A percentile compares a stretch with the other conserved stretches of the same genome.
These are phyloP conservation scores for Yueomyces sinensis DNA, from an alignment of 805 yeast genomes.

Conservation along the genomic window DNA sequence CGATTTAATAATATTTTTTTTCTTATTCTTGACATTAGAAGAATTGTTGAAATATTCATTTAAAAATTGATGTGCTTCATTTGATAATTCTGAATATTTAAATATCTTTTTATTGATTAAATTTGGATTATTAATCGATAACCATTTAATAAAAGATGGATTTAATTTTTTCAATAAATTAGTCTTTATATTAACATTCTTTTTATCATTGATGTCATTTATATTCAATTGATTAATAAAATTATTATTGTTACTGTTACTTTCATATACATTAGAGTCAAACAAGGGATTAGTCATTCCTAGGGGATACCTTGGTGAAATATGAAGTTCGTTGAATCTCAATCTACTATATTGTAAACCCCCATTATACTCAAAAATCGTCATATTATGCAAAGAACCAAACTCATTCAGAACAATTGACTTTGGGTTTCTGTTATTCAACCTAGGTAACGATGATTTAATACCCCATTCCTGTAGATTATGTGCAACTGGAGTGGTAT, in stretches of 20 bases:
- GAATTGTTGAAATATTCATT: constrained; percentile 10
- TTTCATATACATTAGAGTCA: neutral
- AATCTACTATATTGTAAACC: constrained; percentile 41
- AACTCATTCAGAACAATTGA: constrained; percentile 51
- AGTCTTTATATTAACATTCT: neutral
- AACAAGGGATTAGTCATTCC: constrained; percentile 26
- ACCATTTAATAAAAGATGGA: constrained; percentile 38
- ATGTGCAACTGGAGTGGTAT: constrained; percentile 48
- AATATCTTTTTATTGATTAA: constrained; percentile 19
- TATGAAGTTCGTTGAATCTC: constrained; percentile 56
- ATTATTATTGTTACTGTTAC: neutral
- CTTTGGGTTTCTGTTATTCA: constrained; percentile 34
- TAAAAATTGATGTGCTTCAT: constrained; percentile 30
- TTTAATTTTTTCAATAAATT: neutral
- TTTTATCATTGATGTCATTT: constrained; percentile 1
- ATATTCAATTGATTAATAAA: constrained; percentile 4
- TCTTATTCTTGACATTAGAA: no score
- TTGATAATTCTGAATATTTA: constrained; percentile 23
- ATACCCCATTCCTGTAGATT: constrained; percentile 63
- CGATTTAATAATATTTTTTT: neutral
- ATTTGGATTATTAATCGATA: constrained; percentile 38
- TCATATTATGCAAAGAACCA: constrained; percentile 54
- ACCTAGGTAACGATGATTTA: constrained; percentile 49
- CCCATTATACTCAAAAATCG: constrained; percentile 58
- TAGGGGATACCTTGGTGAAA: constrained; percentile 24